Evolutionary conservation across 306 rosid species (phyloP).

Genomic region (Dicorynia guianensis): DNA sequence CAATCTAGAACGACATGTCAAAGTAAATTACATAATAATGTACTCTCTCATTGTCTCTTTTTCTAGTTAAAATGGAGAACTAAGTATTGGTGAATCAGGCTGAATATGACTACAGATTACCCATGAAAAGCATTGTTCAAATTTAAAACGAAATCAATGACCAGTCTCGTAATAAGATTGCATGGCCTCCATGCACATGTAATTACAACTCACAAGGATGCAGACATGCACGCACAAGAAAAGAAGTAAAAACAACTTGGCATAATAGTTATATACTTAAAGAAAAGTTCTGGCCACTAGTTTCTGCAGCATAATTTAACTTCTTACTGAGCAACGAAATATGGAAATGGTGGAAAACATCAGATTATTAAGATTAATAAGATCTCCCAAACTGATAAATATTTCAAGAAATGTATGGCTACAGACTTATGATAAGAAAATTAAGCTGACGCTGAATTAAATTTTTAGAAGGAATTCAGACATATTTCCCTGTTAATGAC

Average conservation of each 20-base stretch:
- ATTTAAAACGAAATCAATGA: conserved; percentile 8
- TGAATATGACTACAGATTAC: neutral
- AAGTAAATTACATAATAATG: neutral
- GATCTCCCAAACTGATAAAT: neutral
- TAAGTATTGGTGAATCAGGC: conserved; percentile 7
- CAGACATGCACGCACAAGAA: neutral
- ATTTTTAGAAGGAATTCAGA: conserved; percentile 20
- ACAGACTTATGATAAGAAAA: neutral
- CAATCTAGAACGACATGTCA: conserved; percentile 9
- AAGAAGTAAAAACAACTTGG: neutral
- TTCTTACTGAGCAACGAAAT: neutral
- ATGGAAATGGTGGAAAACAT: neutral
- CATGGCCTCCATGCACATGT: neutral
- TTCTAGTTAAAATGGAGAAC: neutral
- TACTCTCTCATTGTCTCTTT: neutral
- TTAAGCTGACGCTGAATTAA: neutral
- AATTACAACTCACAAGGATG: neutral
- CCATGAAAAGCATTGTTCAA: conserved; percentile 14
- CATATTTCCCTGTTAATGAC: neutral
- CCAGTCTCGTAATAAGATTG: neutral
- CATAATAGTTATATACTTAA: neutral
- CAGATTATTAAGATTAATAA: neutral
- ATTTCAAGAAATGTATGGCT: neutral
- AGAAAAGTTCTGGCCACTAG: neutral
- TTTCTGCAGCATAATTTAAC: neutral